Conservation (phyloP, 2,329 filamentous ascomycete species). For the Aspergillus bombycis region DNA sequence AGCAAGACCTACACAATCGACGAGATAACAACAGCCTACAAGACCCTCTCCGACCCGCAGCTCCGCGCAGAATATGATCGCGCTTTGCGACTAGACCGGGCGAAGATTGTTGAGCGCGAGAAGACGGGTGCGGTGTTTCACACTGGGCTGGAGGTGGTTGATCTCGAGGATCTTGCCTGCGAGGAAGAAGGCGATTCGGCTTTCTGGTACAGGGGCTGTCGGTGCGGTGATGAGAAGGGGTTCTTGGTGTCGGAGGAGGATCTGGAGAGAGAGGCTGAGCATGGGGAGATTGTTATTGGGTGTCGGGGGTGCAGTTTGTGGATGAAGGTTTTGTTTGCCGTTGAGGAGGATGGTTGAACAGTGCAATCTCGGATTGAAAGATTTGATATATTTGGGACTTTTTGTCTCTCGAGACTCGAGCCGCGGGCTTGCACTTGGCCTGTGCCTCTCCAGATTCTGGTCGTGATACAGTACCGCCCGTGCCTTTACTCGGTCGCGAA, state of each 20-base stretch:
- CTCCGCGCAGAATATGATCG: conserved; percentile 55
- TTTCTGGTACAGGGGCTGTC: conserved; percentile 60
- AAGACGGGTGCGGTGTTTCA: conserved; percentile 44
- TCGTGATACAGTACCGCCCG: not conserved
- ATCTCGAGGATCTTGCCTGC: conserved; percentile 58
- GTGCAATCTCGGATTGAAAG: conserved; percentile 26
- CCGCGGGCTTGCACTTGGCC: not conserved
- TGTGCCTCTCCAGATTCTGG: not conserved
- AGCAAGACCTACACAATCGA: conserved; percentile 52
- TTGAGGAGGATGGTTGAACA: conserved; percentile 37
- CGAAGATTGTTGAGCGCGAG: conserved; percentile 27
- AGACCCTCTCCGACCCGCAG: conserved; percentile 51
- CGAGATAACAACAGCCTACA: conserved; percentile 62
- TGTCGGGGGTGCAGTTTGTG: conserved; percentile 67
- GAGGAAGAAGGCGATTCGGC: conserved; percentile 40
- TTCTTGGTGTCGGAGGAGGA: conserved; percentile 60
- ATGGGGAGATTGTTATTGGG: conserved; percentile 61
- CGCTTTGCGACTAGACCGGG: conserved; percentile 40
- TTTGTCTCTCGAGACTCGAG: not conserved
- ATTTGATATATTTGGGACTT: not conserved
- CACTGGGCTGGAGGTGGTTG: conserved; percentile 59
- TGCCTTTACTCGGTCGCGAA: not conserved
- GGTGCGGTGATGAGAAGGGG: conserved; percentile 61
- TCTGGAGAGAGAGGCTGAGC: conserved; percentile 52
- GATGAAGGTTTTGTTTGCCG: conserved; percentile 63